These are phyloP conservation scores for Alternaria rosae DNA, from an alignment of 2,329 filamentous ascomycete species.

Conservation along the genomic window DNA sequence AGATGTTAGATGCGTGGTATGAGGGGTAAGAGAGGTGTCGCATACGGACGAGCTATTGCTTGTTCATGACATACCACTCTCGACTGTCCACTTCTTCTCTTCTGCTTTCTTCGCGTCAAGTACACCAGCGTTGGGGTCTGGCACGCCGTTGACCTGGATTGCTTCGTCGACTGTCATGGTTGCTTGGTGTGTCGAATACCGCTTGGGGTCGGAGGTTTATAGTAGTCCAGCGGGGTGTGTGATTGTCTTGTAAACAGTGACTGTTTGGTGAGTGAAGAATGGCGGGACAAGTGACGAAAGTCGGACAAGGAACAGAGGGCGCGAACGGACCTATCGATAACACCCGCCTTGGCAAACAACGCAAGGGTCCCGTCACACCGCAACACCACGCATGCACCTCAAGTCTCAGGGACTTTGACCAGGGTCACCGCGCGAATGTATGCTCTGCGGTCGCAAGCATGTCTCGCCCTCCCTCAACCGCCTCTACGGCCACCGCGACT, in stretches of 20 bases:
- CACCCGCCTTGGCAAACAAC: conserved; percentile 25
- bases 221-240: neutral
- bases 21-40: conserved; percentile 33
- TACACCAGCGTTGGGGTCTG: conserved; percentile 46
- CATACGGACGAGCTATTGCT: conserved; percentile 38
- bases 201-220: neutral
- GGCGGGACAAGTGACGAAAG: conserved; percentile 10
- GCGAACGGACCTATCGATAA: conserved; percentile 49
- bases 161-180: conserved; percentile 45
- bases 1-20: neutral
- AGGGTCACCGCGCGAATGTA: neutral
- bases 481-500: conserved; percentile 29
- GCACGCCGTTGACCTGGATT: conserved; percentile 52
- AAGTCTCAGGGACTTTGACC: neutral
- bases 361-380: conserved; percentile 18
- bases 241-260: neutral
- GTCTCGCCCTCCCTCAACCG: conserved; percentile 37
- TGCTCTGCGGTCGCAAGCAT: conserved; percentile 22
- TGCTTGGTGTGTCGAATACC: conserved; percentile 4
- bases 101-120: conserved; percentile 37
- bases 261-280: conserved; percentile 13
- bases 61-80: conserved; percentile 54
- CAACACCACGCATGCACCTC: conserved; percentile 15
- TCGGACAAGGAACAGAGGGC: conserved; percentile 50
- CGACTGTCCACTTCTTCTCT: conserved; percentile 50